A percentile compares a stretch with the other conserved stretches of the same genome.
phyloP scores from a whole-genome alignment of 305 asterid species.

The Solanum hybrid region DNA sequence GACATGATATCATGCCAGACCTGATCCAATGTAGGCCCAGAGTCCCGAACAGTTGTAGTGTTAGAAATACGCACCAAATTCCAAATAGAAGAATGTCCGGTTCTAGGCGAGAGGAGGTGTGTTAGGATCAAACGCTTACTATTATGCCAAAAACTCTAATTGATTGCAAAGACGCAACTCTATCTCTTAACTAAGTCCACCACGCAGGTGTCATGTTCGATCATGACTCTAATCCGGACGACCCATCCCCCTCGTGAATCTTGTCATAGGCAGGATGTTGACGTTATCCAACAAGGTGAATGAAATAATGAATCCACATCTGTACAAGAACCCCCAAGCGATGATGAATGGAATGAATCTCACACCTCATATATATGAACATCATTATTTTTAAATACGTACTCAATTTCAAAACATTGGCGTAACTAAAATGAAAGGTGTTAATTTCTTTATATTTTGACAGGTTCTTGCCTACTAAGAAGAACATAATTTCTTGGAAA shows the following conservation, averaged over 20 bases:
- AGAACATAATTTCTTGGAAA: neutral
- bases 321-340: too few species aligned
- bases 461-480: neutral
- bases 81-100: neutral
- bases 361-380: neutral
- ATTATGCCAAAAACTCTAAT: neutral
- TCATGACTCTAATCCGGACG: neutral
- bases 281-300: neutral
- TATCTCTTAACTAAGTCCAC: neutral
- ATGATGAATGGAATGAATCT: neutral
- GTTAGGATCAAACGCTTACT: neutral
- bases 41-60: fast-evolving
- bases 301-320: neutral
- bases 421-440: neutral
- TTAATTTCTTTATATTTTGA: neutral
- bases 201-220: neutral
- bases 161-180: neutral
- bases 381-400: neutral
- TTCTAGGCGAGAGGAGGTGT: neutral
- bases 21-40: neutral
- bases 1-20: neutral
- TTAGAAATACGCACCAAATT: neutral
- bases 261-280: neutral
- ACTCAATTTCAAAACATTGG: neutral
- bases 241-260: neutral